These are phyloP conservation scores for Ustilago bromivora DNA, from an alignment of 1,284 basidiomycete genomes.

Conservation along the genomic window DNA sequence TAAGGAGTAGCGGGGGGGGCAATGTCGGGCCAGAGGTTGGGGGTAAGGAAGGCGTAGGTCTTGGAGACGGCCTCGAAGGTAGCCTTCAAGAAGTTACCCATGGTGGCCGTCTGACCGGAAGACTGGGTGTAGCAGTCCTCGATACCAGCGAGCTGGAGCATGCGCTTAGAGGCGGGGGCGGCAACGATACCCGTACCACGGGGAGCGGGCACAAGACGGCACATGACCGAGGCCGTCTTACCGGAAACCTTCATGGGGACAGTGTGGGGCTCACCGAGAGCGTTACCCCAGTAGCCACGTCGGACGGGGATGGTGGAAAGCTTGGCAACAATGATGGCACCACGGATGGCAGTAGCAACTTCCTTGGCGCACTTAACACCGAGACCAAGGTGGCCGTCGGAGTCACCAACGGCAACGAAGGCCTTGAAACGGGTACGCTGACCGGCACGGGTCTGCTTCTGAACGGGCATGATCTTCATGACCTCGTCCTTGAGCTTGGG, in stretches of 20 bases:
- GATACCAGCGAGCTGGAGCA: conserved; percentile 97
- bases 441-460: conserved; percentile 99
- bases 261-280: conserved; percentile 92
- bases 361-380: conserved; percentile 99
- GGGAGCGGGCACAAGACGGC: conserved; percentile 95
- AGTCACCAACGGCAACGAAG: conserved; percentile 97
- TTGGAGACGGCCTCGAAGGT: conserved; percentile 97
- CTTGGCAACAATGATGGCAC: conserved; percentile 97
- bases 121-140: conserved; percentile 94
- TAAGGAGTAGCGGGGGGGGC: conserved; percentile 76
- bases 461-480: conserved; percentile 99
- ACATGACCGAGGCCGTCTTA: conserved; percentile 99
- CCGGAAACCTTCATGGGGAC: conserved; percentile 98
- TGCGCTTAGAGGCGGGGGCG: conserved; percentile 94
- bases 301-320: conserved; percentile 95
- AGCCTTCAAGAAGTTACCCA: conserved; percentile 99
- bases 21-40: conserved; percentile 94
- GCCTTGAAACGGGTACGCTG: conserved; percentile 99
- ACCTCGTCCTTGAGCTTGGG: conserved; percentile 80
- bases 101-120: conserved; percentile 97
- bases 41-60: conserved; percentile 97
- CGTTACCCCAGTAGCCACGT: conserved; percentile 95
- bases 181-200: conserved; percentile 99
- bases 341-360: conserved; percentile 98
- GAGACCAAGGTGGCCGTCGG: conserved; percentile 95